Base-by-base conservation (phyloP, 2,329 filamentous ascomycete species). In the Atkinsonella hypoxylon region DNA sequence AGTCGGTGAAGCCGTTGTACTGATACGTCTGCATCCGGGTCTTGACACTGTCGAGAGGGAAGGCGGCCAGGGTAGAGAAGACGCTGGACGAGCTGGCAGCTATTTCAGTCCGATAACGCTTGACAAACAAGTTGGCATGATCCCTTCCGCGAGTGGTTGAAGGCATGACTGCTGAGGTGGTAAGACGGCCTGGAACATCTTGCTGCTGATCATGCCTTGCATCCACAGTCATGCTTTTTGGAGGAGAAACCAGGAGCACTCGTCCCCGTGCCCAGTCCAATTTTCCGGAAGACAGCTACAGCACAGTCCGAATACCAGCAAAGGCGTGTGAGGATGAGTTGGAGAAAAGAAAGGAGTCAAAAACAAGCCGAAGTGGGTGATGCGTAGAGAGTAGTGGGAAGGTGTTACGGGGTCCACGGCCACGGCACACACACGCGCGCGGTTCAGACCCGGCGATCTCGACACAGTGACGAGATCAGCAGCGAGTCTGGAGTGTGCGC, bases 1-100 rank as follows among this genome's bases (percentile, higher is more conserved):
- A 90, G 65, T 88, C 83, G 62, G 78, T 67, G 66, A 87, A 88
- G 57, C 78, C 87, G 57, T 78, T 75, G 69, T 86, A 90, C 56
- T 85, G 81, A 68, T 93, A 91, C 57, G 85, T 87, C 72, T 94
- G 88, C 81, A 93, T 88, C 62, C 88, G 85, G 51, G 86, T 90
- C 74, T 94, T 94, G 64, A 91, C 84, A 60, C 88, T 91, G 66
- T 94, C 88, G 58, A 94, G 79, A 20, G 88, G 88, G 63, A 91
- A 94, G n/a, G 87, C 85, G 57, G 78, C 75, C 62, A 89, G 77
- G 41, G 87, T 93, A 38, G 85, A 89, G 51, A 91, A 74, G 57
- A 90, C 75, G 66, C 85, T 90, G 63, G 84, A 86, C 39, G 81
- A 75, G 67, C 83, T 86, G 43, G 88, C 87, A 54, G 87, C 81